Base-by-base conservation (phyloP, 2,329 filamentous ascomycete species). In the Pseudogymnoascus sp. region DNA sequence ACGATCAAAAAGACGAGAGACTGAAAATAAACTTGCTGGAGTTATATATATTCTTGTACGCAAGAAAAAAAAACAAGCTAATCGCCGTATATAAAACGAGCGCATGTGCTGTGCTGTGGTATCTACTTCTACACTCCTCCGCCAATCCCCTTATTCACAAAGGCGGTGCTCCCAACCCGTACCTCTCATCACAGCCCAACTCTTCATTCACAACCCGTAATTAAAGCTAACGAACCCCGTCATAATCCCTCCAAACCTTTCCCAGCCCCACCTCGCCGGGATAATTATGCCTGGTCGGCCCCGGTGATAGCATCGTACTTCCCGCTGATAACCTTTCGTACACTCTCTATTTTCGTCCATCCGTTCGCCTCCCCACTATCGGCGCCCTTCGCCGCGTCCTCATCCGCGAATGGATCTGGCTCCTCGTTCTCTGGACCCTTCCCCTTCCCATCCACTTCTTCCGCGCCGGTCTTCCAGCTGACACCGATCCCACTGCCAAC, bases 321-420 rank as follows among this genome's bases (percentile, higher is more conserved):
- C 56, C 90, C 91, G 71, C 84, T 87, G 23, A 89, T 81, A 67
- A 94, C 73, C 76, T 87, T 92, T 74, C 84, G 84, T 62, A 81
- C 77, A 4, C 83, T 79, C 10, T 85, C 83, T 38, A 95, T 82
- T 42, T 85, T 82, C 28, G 82, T 81, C 91, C 91, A 96, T 64
- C 70, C 67, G 1, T 70, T 69, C 11, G 67, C 69, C 14, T 69
- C 69, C 5, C 67, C 70, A 12, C 76, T 77, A 64, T 81, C 80
- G 12, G 79, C 66, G 59, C 47, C 72, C 69, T 62, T 74, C 63
- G 63, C 73, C 67, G 66, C 80, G 73, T 75, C 59, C 53, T 82
- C 82, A 71, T 88, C 90, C 0, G 89, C 88, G 72, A 92, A 92
- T 2, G 89, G 89, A 62, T 81, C 82, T 63, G 77, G 78, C 25